These are phyloP conservation scores for Fusarium guadeloupense DNA, from an alignment of 2,329 filamentous ascomycete species.

Conservation along the genomic window DNA sequence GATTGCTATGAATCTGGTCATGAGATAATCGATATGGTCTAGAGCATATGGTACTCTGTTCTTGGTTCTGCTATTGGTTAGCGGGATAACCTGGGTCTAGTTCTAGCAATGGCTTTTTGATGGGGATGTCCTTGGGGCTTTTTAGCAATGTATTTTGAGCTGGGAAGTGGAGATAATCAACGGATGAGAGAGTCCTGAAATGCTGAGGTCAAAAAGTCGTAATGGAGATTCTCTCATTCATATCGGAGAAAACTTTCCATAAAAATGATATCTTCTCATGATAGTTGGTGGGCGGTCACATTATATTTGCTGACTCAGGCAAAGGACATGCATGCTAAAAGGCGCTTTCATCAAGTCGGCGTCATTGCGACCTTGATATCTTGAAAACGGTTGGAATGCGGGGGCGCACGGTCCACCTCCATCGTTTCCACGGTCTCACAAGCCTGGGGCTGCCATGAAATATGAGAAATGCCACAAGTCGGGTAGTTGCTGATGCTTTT, in stretches of 20 bases:
- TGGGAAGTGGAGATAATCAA: slow-evolving; percentile 2
- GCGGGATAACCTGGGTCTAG: neutral
- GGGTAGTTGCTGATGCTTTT: slow-evolving; percentile 7
- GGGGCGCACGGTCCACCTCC: slow-evolving; percentile 32
- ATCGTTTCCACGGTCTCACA: neutral
- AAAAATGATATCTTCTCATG: neutral
- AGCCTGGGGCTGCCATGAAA: neutral
- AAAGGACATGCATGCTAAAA: neutral
- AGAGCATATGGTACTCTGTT: too few relatives aligned
- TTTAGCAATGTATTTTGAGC: slow-evolving; percentile 1
- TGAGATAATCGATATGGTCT: too few relatives aligned
- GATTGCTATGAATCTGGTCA: too few relatives aligned
- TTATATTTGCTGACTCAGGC: neutral
- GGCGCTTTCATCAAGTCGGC: neutral
- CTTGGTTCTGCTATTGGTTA: too few relatives aligned
- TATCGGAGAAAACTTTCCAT: neutral
- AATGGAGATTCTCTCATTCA: neutral
- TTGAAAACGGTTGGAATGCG: slow-evolving; percentile 35
- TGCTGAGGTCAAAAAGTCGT: neutral
- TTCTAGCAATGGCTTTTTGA: too few relatives aligned
- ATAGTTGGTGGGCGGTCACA: neutral
- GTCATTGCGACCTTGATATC: neutral
- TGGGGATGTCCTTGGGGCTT: too few relatives aligned
- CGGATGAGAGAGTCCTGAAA: neutral
- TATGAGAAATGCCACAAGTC: neutral